Evolutionary conservation across 2,329 filamentous ascomycete genomes (phyloP).

Genomic region (Juglanconis sp.): DNA sequence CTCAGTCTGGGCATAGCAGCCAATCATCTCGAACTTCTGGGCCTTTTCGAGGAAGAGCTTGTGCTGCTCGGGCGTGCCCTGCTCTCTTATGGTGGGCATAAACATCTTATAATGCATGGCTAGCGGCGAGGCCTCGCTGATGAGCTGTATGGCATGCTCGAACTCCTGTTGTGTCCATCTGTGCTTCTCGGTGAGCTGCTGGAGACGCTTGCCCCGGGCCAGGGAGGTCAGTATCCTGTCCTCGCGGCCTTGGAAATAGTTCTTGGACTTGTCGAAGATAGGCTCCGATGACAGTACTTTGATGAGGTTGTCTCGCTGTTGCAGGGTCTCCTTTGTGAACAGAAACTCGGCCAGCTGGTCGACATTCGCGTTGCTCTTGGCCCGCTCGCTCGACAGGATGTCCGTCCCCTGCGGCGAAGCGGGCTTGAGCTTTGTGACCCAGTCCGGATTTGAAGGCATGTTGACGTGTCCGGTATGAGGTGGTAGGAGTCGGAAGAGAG

Average conservation of each 20-base stretch:
- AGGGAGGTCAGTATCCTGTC: slow-evolving; percentile 69
- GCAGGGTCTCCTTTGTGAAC: slow-evolving; percentile 63
- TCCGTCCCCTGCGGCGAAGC: slow-evolving; percentile 66
- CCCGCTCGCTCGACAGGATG: slow-evolving; percentile 66
- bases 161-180: slow-evolving; percentile 66
- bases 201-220: slow-evolving; percentile 66
- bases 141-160: slow-evolving; percentile 61
- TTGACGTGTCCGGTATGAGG: neutral
- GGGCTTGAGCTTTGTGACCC: slow-evolving; percentile 32
- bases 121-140: slow-evolving; percentile 72
- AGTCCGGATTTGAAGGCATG: slow-evolving; percentile 20
- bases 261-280: slow-evolving; percentile 75
- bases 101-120: slow-evolving; percentile 62
- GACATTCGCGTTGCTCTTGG: slow-evolving; percentile 63
- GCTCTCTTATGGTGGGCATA: slow-evolving; percentile 60
- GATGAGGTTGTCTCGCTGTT: slow-evolving; percentile 58
- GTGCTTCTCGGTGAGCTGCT: slow-evolving; percentile 63
- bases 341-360: slow-evolving; percentile 66
- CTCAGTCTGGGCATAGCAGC: slow-evolving; percentile 80
- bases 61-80: slow-evolving; percentile 71
- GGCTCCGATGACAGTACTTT: slow-evolving; percentile 63
- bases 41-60: slow-evolving; percentile 69
- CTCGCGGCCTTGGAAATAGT: slow-evolving; percentile 69
- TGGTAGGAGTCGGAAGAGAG: neutral
- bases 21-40: slow-evolving; percentile 67